Percentiles rank a stretch among this genome's conserved stretches.
phyloP scores from a whole-genome alignment of 495 filamentous ascomycete species.

The Penicillium soppii region DNA sequence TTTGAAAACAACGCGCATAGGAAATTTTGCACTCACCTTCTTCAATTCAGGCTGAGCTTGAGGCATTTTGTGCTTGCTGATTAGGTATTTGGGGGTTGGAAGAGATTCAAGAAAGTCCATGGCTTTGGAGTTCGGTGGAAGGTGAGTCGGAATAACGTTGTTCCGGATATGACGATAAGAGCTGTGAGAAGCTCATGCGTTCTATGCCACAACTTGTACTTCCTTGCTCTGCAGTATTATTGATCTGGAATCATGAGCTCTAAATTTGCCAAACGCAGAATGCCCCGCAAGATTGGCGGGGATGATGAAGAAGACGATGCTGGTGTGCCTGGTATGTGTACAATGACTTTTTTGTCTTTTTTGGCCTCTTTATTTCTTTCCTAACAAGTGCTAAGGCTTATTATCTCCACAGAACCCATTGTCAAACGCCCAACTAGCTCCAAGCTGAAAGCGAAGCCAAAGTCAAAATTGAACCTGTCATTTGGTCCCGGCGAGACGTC shows the following conservation, averaged over 20 bases:
- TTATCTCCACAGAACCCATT: conserved; percentile 28
- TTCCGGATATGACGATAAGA: conserved; percentile 35
- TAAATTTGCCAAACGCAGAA: conserved; percentile 65
- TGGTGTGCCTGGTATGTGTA: conserved; percentile 32
- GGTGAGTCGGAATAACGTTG: conserved; percentile 34
- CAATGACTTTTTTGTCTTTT: not conserved
- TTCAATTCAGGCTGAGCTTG: conserved; percentile 99
- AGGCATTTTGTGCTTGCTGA: conserved; percentile 69
- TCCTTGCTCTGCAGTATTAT: not conserved
- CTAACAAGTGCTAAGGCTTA: conserved; percentile 13
- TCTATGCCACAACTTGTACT: not conserved
- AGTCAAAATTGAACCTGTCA: conserved; percentile 67
- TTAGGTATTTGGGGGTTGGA: conserved; percentile 15
- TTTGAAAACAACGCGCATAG: not conserved
- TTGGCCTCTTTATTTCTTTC: not conserved
- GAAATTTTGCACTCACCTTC: conserved; percentile 61
- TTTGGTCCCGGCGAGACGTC: conserved; percentile 66
- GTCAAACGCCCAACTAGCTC: conserved; percentile 40
- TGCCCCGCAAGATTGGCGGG: conserved; percentile 70
- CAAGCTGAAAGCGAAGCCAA: conserved; percentile 57
- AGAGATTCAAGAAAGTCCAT: conserved; percentile 11
- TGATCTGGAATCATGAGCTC: conserved; percentile 64
- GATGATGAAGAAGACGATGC: conserved; percentile 61
- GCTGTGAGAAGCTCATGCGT: conserved; percentile 12
- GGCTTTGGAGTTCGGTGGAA: conserved; percentile 31